phyloP scores from a whole-genome alignment of 345 rosid species.

The Erucastrum elatum region DNA sequence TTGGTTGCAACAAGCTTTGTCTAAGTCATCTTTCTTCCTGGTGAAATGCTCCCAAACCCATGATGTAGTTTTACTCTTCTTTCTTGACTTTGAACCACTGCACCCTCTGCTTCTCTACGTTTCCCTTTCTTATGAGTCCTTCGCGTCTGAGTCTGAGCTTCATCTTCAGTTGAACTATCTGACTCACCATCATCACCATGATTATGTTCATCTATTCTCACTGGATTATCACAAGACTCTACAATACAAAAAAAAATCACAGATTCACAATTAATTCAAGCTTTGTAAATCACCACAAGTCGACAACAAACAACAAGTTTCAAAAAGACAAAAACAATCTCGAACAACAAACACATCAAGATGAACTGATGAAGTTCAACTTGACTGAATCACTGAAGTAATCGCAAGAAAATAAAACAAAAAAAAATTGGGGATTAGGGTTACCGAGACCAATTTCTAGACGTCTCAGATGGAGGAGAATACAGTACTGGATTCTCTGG shows the following conservation, averaged over 20 bases:
- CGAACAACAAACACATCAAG: neutral
- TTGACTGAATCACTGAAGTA: too few relatives aligned
- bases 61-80: neutral
- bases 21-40: neutral
- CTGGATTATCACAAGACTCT: neutral
- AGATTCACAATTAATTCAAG: too few relatives aligned
- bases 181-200: neutral
- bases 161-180: neutral
- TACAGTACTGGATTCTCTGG: too few relatives aligned
- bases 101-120: neutral
- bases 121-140: neutral
- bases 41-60: neutral
- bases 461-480: neutral
- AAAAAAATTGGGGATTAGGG: neutral
- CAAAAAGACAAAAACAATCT: neutral
- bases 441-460: neutral
- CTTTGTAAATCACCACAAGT: neutral
- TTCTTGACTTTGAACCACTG: neutral
- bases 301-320: neutral
- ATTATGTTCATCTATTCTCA: neutral
- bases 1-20: neutral
- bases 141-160: neutral
- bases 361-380: neutral
- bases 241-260: neutral
- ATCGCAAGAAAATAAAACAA: neutral